Percentiles rank a stretch among this genome's conserved stretches.
Evolutionary conservation across 2,329 filamentous ascomycete species (phyloP).

Genomic region (Cladophialophora chaetospira): DNA sequence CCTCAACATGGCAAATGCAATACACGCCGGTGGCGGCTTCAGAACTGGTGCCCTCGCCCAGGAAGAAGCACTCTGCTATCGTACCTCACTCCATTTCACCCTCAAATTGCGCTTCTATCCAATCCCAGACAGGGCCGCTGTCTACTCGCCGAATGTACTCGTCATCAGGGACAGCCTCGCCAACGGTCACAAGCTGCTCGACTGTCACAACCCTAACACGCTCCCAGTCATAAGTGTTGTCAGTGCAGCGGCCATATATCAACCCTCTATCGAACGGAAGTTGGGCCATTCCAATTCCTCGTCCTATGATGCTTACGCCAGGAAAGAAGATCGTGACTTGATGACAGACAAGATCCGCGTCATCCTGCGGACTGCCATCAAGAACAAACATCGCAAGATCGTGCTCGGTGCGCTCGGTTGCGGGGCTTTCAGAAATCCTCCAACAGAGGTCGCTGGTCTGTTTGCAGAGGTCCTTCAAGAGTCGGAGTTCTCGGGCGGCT

Average conservation of each 20-base stretch:
- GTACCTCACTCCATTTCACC: constrained; percentile 50
- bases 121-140: constrained; percentile 50
- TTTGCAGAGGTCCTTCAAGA: constrained; percentile 65
- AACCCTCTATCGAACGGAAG: constrained; percentile 38
- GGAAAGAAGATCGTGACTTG: constrained; percentile 50
- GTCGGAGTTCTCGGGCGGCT: constrained; percentile 62
- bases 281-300: constrained; percentile 1
- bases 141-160: constrained; percentile 64
- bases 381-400: constrained; percentile 57
- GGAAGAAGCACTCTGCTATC: constrained; percentile 69
- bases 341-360: constrained; percentile 67
- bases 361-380: constrained; percentile 61
- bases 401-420: constrained; percentile 71
- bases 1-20: constrained; percentile 66
- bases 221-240: constrained; percentile 61
- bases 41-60: constrained; percentile 63
- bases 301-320: constrained; percentile 41
- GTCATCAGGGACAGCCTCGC: constrained; percentile 57
- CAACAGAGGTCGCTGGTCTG: constrained; percentile 61
- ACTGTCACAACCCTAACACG: constrained; percentile 37
- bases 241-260: constrained; percentile 59
- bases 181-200: constrained; percentile 52
- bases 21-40: constrained; percentile 65
- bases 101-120: constrained; percentile 56
- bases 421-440: constrained; percentile 66